phyloP scores from a whole-genome alignment of 2,329 filamentous ascomycete species.

The Colletotrichum cereale region DNA sequence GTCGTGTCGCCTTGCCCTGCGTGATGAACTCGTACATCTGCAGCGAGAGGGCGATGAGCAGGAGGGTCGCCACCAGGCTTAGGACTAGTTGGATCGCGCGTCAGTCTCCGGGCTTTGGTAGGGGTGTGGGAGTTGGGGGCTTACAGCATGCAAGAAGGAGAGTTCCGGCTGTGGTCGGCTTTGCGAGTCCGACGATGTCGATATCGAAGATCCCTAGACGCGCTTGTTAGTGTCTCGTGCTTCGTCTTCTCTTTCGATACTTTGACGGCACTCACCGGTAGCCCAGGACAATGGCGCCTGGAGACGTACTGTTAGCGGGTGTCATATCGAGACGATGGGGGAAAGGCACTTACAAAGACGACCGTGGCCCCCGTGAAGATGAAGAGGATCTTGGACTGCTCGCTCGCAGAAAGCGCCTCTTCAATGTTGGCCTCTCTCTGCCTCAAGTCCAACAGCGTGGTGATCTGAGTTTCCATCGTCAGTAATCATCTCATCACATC shows the following conservation, averaged over 20 bases:
- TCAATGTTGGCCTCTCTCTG: conserved; percentile 42
- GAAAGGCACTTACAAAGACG: conserved; percentile 28
- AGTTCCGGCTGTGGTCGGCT: conserved; percentile 21
- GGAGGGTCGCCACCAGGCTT: conserved; percentile 34
- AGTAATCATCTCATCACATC: background rate
- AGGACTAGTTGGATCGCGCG: conserved; percentile 16
- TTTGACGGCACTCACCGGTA: background rate
- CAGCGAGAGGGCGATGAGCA: conserved; percentile 37
- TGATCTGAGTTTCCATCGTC: conserved; percentile 28
- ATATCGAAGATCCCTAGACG: conserved; percentile 35
- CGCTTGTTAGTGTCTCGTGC: background rate
- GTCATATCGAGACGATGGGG: background rate
- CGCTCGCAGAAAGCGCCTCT: conserved; percentile 40
- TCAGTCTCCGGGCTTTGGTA: background rate
- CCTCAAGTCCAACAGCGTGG: conserved; percentile 38
- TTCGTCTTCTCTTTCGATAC: accelerated
- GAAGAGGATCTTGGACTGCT: conserved; percentile 43
- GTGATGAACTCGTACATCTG: conserved; percentile 39
- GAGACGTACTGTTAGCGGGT: background rate
- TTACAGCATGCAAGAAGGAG: conserved; percentile 33
- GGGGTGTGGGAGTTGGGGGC: background rate
- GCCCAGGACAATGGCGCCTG: conserved; percentile 38
- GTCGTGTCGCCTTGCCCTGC: conserved; percentile 2
- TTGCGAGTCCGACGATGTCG: conserved; percentile 18
- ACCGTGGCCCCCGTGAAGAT: conserved; percentile 40